Evolutionary conservation across 2,329 filamentous ascomycete genomes (phyloP).

Genomic region (Penicillium expansum): DNA sequence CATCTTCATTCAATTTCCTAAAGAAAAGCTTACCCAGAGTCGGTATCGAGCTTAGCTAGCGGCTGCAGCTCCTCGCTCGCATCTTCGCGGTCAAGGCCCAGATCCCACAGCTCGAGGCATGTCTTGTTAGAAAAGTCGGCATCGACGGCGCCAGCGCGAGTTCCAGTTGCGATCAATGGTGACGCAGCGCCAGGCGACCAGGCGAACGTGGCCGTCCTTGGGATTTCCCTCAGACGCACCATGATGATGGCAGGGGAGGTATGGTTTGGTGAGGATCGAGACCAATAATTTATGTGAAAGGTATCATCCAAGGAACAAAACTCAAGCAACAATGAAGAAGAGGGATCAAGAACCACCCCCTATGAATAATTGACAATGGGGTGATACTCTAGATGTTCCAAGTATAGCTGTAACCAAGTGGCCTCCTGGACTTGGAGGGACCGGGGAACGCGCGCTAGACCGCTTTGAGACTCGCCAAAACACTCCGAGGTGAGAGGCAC

Average conservation of each 20-base stretch:
- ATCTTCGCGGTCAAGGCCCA: slow-evolving; percentile 73
- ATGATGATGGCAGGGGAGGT: slow-evolving; percentile 53
- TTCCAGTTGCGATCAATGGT: slow-evolving; percentile 87
- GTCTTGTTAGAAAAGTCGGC: slow-evolving; percentile 98
- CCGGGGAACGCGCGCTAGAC: slow-evolving; percentile 32
- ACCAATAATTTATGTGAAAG: slow-evolving; percentile 13
- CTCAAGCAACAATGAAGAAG: slow-evolving; percentile 8
- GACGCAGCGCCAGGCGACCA: slow-evolving; percentile 82
- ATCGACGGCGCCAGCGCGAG: slow-evolving; percentile 89
- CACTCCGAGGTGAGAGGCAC: slow-evolving; percentile 28
- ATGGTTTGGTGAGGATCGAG: slow-evolving; percentile 23
- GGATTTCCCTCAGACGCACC: slow-evolving; percentile 95
- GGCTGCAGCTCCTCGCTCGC: slow-evolving; percentile 82
- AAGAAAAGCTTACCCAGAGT: slow-evolving; percentile 68
- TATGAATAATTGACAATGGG: slow-evolving; percentile 30
- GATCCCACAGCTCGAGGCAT: slow-evolving; percentile 93
- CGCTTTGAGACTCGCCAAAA: slow-evolving; percentile 35
- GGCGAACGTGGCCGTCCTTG: slow-evolving; percentile 92
- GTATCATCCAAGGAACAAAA: slow-evolving; percentile 19
- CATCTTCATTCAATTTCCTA: not conserved
- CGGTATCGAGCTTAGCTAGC: slow-evolving; percentile 76
- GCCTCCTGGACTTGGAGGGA: slow-evolving; percentile 38
- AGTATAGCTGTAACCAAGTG: slow-evolving; percentile 38
- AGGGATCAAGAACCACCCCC: slow-evolving; percentile 27
- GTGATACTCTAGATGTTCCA: slow-evolving; percentile 27